A percentile compares a stretch with the other conserved stretches of the same genome.
Evolutionary conservation across 2,329 filamentous ascomycete species (phyloP).

Genomic region (Beauveria asiatica): DNA sequence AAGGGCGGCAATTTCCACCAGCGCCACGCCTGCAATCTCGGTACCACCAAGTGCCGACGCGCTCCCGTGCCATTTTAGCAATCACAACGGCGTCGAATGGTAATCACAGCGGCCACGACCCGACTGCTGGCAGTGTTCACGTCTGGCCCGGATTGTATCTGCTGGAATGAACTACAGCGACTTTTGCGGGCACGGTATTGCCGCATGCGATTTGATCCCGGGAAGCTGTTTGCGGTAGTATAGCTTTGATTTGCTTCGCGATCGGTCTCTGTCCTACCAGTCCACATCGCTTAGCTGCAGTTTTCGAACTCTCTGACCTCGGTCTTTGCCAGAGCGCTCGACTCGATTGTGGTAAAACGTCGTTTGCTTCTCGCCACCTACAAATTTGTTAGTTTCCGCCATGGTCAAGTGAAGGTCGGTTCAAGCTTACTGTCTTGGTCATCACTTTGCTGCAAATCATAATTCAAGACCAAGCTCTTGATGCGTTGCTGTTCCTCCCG

Average conservation of each 20-base stretch:
- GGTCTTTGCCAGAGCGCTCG: conserved; percentile 51
- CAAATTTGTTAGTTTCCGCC: conserved; percentile 37
- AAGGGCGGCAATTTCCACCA: background rate
- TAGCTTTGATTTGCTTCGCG: conserved; percentile 21
- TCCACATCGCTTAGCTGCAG: conserved; percentile 95
- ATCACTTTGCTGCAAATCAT: conserved; percentile 81
- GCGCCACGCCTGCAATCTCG: background rate
- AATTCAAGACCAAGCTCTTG: conserved; percentile 94
- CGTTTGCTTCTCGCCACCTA: conserved; percentile 41
- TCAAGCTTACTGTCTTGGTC: conserved; percentile 64
- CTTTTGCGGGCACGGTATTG: background rate
- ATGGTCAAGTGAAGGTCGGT: conserved; percentile 29
- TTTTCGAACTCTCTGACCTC: conserved; percentile 77
- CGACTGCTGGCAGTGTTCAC: too few relatives aligned
- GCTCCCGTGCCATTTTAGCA: background rate
- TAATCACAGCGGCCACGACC: background rate
- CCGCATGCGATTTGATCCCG: background rate
- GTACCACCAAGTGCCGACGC: background rate
- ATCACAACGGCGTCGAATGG: background rate
- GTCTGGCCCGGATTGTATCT: background rate
- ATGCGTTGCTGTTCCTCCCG: conserved; percentile 96
- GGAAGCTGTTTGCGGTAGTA: background rate
- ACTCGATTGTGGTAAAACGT: conserved; percentile 45
- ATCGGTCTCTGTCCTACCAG: conserved; percentile 54
- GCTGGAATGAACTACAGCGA: background rate